Evolutionary conservation across 495 filamentous ascomycete species (phyloP).

Genomic region (Xylaria telfairii): DNA sequence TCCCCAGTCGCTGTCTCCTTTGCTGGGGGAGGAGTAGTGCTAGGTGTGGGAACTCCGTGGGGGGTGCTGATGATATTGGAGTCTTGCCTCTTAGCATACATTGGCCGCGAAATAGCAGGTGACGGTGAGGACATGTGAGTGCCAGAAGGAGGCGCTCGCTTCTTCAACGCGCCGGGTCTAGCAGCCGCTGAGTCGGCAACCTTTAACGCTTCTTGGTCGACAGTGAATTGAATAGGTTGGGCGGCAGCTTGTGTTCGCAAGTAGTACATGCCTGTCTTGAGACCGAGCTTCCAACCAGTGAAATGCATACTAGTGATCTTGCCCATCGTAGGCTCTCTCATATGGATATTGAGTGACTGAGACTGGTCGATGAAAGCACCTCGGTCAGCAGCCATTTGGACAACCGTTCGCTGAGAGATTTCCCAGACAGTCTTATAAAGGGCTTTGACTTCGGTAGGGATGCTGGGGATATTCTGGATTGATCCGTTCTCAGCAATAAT

Average conservation of each 20-base stretch:
- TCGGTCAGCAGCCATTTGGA: slow-evolving; percentile 98
- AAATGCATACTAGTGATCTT: slow-evolving; percentile 99
- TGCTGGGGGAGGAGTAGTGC: slow-evolving; percentile 61
- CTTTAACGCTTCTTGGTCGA: slow-evolving; percentile 94
- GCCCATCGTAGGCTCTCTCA: slow-evolving; percentile 98
- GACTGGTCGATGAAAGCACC: slow-evolving; percentile 99
- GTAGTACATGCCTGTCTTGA: slow-evolving; percentile 99
- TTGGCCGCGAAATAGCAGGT: slow-evolving; percentile 47
- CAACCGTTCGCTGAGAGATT: slow-evolving; percentile 92
- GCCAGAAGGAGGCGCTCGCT: slow-evolving; percentile 63
- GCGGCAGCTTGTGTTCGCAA: slow-evolving; percentile 96
- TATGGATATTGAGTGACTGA: slow-evolving; percentile 98
- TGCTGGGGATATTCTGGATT: slow-evolving; percentile 95
- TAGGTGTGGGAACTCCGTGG: slow-evolving; percentile 69
- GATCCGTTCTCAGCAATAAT: slow-evolving; percentile 97
- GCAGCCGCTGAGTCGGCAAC: slow-evolving; percentile 85
- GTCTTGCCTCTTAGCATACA: slow-evolving; percentile 49
- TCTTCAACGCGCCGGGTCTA: slow-evolving; percentile 64
- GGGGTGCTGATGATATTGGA: slow-evolving; percentile 32
- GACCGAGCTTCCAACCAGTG: slow-evolving; percentile 96
- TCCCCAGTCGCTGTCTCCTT: slow-evolving; percentile 52
- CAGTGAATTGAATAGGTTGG: slow-evolving; percentile 97
- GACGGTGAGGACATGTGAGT: slow-evolving; percentile 58
- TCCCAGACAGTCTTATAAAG: slow-evolving; percentile 99
- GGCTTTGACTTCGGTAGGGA: slow-evolving; percentile 92